Conservation (phyloP, 371 early-diverging fungal genomes). For the Actinomucor elegans region DNA sequence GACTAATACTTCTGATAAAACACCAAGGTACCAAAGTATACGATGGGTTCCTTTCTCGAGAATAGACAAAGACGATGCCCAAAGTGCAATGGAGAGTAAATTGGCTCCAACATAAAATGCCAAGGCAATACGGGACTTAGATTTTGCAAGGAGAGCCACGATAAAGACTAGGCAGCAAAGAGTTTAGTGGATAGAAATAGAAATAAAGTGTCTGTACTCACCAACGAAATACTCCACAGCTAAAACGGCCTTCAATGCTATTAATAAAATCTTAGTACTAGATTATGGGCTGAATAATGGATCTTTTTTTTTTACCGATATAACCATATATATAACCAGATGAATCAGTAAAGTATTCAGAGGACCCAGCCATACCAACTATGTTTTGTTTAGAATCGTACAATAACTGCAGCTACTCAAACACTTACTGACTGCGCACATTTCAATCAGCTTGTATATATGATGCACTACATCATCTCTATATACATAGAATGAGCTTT, state of each 20-base stretch:
- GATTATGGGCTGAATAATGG: too few relatives aligned
- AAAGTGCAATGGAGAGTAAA: constrained; percentile 50
- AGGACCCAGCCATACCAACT: constrained; percentile 53
- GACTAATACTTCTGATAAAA: constrained; percentile 49
- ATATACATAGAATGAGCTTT: neutral
- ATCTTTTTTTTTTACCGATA: constrained; percentile 30
- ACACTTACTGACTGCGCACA: constrained; percentile 53
- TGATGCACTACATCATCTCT: constrained; percentile 56
- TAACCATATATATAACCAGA: constrained; percentile 52
- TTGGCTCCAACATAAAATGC: constrained; percentile 49
- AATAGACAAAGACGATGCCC: constrained; percentile 48
- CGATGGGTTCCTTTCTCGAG: constrained; percentile 44
- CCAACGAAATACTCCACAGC: constrained; percentile 58
- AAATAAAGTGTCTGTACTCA: constrained; percentile 18
- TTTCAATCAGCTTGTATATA: constrained; percentile 48
- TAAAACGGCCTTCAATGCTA: constrained; percentile 48
- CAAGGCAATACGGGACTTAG: constrained; percentile 42
- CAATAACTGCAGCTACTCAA: too few relatives aligned
- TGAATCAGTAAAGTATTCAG: constrained; percentile 48
- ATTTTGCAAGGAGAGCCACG: constrained; percentile 44
- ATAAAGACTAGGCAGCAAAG: constrained; percentile 27
- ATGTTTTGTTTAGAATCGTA: too few relatives aligned
- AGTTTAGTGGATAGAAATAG: neutral
- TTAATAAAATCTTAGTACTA: neutral
- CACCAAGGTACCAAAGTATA: constrained; percentile 53